Base-by-base conservation (phyloP, 208 protist species). In the Trypanosoma rangeli region DNA sequence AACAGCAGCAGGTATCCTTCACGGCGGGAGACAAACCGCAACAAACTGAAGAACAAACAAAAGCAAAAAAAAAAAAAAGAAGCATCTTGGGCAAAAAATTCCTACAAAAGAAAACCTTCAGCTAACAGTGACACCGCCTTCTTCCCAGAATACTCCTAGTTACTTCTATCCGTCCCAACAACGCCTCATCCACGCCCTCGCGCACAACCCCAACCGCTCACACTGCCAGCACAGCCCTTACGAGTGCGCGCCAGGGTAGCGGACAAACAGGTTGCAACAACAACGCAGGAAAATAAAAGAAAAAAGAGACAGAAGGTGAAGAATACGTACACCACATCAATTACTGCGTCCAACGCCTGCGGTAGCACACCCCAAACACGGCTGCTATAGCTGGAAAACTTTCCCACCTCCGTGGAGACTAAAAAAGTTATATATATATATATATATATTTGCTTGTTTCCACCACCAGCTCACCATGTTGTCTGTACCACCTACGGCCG, bases 31-130 rank as follows among this genome's bases (percentile, higher is more conserved):
- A 57, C 49, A 57, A 60, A 44, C 39, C 10, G 26, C 46, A 69
- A 50, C 13, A 60, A 69, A 31, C 33, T 20, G 8, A 69, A 10
- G 42, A 46, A 59, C 20, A 60, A 50, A 33, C 8, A 69, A 16
- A 49, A 33, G 49, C 5, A 22, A 61, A 69, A 31, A 58, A 69
- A 16, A 49, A 33, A 60, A 46, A 22, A 61, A 69, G 28, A 58
- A 57, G 15, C 0, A 42, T n/a, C n/a, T 35, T 1, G 33, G n/a
- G n/a, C n/a, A n/a, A 10, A 58, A 29, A 39, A 58, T 68, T 13
- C 31, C 2, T 39, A 48, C 56, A 55, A 8, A 8, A 65, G 44
- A 65, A 50, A 55, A 54, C 20, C 4, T 31, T 18, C 16, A 53
- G 22, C 16, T 1, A 4, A 10, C 48, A 10, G 7, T 7, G 33